Evolutionary conservation across 1,139 yeast species (phyloP).

Genomic region (Kurtzmaniella quercitrusa): DNA sequence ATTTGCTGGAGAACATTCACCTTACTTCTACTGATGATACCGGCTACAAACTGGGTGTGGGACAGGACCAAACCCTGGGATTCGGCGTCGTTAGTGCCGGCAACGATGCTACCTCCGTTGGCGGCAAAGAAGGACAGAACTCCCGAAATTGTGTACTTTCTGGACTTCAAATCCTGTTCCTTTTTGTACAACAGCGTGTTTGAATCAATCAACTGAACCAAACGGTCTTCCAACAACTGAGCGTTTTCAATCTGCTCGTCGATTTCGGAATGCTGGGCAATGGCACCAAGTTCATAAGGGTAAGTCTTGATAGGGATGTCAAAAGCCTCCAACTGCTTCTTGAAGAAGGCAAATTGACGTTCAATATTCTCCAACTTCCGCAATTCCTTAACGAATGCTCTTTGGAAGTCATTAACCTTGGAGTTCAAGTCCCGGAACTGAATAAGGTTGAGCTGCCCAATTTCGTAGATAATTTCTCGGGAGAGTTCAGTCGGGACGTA

Average conservation of each 20-base stretch:
- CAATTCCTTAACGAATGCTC: slow-evolving; percentile 66
- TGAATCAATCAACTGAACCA: slow-evolving; percentile 37
- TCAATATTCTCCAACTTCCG: slow-evolving; percentile 65
- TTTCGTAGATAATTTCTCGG: slow-evolving; percentile 58
- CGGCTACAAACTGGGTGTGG: slow-evolving; percentile 58
- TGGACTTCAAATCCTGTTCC: slow-evolving; percentile 35
- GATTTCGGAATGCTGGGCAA: slow-evolving; percentile 57
- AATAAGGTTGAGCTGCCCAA: slow-evolving; percentile 61
- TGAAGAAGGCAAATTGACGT: slow-evolving; percentile 55
- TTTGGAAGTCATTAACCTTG: slow-evolving; percentile 65
- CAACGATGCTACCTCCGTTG: slow-evolving; percentile 21
- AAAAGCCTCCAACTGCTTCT: slow-evolving; percentile 44
- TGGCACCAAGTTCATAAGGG: slow-evolving; percentile 39
- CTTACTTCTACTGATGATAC: slow-evolving; percentile 74
- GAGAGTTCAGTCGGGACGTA: slow-evolving; percentile 70
- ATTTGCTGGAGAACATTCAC: slow-evolving; percentile 75
- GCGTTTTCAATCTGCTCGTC: slow-evolving; percentile 73
- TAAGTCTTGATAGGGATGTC: slow-evolving; percentile 40
- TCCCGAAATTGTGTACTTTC: slow-evolving; percentile 45
- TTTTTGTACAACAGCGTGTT: slow-evolving; percentile 30
- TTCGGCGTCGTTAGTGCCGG: slow-evolving; percentile 13
- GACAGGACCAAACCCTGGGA: slow-evolving; percentile 16
- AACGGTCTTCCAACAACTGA: slow-evolving; percentile 43
- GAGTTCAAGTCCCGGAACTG: slow-evolving; percentile 71
- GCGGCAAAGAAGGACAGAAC: slow-evolving; percentile 59